Evolutionary conservation across 2,329 filamentous ascomycete species (phyloP).

Genomic region (Drechmeria coniospora): DNA sequence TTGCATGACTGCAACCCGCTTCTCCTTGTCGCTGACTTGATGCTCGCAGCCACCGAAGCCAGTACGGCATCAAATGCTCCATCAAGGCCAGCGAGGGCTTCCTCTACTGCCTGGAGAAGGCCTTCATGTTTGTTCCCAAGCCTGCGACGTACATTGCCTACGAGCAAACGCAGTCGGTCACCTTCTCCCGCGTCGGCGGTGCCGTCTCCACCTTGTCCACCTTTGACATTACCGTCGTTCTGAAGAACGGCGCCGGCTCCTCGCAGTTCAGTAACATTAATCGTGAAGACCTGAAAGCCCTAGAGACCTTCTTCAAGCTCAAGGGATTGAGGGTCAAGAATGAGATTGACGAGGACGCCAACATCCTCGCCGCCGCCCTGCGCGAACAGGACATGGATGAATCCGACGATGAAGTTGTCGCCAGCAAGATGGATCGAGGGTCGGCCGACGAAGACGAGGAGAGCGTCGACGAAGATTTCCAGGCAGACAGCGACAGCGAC

Average conservation of each 20-base stretch:
- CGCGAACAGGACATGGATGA: conserved; percentile 70
- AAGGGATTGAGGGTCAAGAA: conserved; percentile 96
- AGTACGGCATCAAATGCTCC: conserved; percentile 96
- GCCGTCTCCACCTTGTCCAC: conserved; percentile 88
- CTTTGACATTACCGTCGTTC: conserved; percentile 86
- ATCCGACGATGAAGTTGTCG: conserved; percentile 70
- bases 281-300: conserved; percentile 85
- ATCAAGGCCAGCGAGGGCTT: conserved; percentile 99
- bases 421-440: conserved; percentile 58
- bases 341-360: conserved; percentile 90
- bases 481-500: conserved; percentile 80
- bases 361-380: conserved; percentile 63
- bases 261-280: conserved; percentile 99
- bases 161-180: conserved; percentile 81
- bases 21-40: not conserved
- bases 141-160: conserved; percentile 94
- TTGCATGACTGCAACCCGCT: not conserved
- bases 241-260: conserved; percentile 76
- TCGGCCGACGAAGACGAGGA: conserved; percentile 94
- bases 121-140: conserved; percentile 98
- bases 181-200: conserved; percentile 89
- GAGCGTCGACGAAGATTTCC: conserved; percentile 91
- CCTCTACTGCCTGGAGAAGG: conserved; percentile 92
- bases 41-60: conserved; percentile 57
- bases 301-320: conserved; percentile 95